Conservation (phyloP, 2,329 filamentous ascomycete species). For the Colletotrichum lini region DNA sequence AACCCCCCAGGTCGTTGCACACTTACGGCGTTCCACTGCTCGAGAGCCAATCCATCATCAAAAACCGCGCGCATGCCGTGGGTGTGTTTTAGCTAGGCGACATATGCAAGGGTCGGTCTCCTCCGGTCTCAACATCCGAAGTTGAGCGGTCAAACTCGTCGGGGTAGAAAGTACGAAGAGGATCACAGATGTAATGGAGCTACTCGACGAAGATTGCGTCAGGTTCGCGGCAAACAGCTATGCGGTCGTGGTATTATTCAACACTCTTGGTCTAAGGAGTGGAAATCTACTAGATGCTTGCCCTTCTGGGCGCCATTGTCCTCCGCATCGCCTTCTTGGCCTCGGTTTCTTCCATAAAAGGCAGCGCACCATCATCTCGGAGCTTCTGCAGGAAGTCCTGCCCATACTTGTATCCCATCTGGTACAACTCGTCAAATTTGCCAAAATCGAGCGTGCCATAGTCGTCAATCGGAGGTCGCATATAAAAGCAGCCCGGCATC, state of each 20-base stretch:
- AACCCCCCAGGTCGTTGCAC: background rate
- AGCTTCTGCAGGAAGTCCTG: slow-evolving; percentile 84
- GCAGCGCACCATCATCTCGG: slow-evolving; percentile 83
- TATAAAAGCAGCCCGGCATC: slow-evolving; percentile 92
- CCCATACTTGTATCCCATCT: slow-evolving; percentile 89
- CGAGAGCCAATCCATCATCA: slow-evolving; percentile 12
- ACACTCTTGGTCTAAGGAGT: background rate
- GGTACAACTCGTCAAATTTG: slow-evolving; percentile 97
- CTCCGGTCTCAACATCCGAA: slow-evolving; percentile 11
- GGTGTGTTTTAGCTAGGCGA: slow-evolving; percentile 11
- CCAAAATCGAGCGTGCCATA: slow-evolving; percentile 97
- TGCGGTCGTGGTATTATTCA: slow-evolving; percentile 26
- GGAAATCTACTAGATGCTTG: slow-evolving; percentile 73
- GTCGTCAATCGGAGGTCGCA: slow-evolving; percentile 93
- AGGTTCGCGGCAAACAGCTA: background rate
- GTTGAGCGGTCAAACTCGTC: slow-evolving; percentile 2
- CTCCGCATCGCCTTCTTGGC: slow-evolving; percentile 82
- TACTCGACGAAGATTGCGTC: background rate
- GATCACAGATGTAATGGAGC: background rate
- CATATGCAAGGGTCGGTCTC: background rate
- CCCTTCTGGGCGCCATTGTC: slow-evolving; percentile 84
- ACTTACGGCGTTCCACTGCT: background rate
- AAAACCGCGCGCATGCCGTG: background rate
- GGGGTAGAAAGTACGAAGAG: slow-evolving; percentile 4
- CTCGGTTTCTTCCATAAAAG: slow-evolving; percentile 78